These are phyloP conservation scores for Picea sitchensis DNA, from an alignment of 75 land plant species.

Conservation along the genomic window DNA sequence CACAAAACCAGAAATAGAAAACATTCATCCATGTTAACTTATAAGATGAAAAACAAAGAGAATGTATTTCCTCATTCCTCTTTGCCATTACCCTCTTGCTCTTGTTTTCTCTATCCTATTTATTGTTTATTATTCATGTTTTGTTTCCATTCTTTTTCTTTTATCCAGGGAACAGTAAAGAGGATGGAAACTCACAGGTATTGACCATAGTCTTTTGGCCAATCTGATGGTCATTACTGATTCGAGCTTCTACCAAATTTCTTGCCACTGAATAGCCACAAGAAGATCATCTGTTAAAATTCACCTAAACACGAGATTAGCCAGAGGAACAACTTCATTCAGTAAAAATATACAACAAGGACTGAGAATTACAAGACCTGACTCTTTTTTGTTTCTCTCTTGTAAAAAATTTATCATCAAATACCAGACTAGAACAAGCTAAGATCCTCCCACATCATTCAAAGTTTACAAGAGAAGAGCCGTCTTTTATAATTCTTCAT, in stretches of 20 bases:
- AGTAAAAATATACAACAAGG: background rate
- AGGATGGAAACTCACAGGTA: background rate
- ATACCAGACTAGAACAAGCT: too few species aligned
- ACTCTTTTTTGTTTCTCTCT: background rate
- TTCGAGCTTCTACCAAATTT: background rate
- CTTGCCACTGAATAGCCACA: background rate
- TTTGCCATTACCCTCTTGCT: background rate
- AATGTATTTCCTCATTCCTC: background rate
- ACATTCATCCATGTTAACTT: too few species aligned
- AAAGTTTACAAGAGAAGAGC: too few species aligned
- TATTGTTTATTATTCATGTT: background rate
- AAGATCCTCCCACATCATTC: too few species aligned
- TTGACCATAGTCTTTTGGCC: background rate
- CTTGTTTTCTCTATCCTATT: background rate
- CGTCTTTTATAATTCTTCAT: too few species aligned
- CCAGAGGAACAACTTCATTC: background rate
- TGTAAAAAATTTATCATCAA: background rate
- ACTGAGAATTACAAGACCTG: background rate
- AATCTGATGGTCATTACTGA: background rate
- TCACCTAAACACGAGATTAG: background rate
- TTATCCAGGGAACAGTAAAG: background rate
- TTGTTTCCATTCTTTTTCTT: background rate
- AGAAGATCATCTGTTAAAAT: slow-evolving; percentile 2
- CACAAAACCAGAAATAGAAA: too few species aligned
- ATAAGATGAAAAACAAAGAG: background rate